Conservation (phyloP, 441 rosid species). For the Pelargonium australe region DNA sequence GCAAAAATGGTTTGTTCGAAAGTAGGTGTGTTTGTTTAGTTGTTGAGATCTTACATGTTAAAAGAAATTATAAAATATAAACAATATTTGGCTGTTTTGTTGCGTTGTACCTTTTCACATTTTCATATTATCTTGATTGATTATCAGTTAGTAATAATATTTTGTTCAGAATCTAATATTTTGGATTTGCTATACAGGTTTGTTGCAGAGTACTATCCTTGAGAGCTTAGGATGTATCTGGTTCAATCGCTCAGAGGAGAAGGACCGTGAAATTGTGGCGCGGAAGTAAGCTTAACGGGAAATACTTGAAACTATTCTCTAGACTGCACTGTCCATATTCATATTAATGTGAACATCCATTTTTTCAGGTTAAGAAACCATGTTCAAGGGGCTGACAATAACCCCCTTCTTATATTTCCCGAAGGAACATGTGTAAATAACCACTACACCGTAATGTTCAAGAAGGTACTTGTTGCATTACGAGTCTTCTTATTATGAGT, state of each 20-base stretch:
- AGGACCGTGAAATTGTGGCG: conserved; percentile 93
- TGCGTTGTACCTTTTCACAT: too few relatives aligned
- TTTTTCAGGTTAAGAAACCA: conserved; percentile 80
- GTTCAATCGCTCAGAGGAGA: conserved; percentile 90
- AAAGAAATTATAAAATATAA: too few relatives aligned
- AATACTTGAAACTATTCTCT: conserved; percentile 4
- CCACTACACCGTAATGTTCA: conserved; percentile 93
- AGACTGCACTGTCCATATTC: conserved; percentile 10
- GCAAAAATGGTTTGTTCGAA: too few relatives aligned
- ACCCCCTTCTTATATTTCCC: conserved; percentile 98
- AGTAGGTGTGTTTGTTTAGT: too few relatives aligned
- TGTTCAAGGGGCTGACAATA: conserved; percentile 77
- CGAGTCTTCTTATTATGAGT: not conserved
- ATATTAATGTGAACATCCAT: conserved; percentile 16
- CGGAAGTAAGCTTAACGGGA: conserved; percentile 53
- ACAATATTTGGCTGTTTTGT: too few relatives aligned
- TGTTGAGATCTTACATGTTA: too few relatives aligned
- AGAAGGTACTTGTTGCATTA: conserved; percentile 52
- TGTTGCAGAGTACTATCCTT: conserved; percentile 85
- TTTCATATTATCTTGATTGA: too few relatives aligned
- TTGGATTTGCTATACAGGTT: conserved; percentile 39
- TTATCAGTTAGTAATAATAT: not conserved
- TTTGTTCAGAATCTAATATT: not conserved
- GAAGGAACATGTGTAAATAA: conserved; percentile 96
- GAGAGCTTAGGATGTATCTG: conserved; percentile 97